Base-by-base conservation (phyloP, 345 rosid genomes). In the Pelargonium nanum region DNA sequence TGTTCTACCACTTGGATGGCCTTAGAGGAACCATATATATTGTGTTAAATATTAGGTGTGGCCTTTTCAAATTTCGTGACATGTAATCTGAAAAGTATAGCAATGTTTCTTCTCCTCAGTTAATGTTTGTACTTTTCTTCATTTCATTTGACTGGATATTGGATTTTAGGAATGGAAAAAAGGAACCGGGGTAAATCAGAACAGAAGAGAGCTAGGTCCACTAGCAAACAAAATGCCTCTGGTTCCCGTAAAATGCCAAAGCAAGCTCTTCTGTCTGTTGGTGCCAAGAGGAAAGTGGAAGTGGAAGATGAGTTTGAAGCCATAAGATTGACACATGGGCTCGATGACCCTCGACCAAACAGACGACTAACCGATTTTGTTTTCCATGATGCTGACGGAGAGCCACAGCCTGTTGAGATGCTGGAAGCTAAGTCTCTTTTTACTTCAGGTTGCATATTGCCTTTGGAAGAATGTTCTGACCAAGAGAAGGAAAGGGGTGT, bases 191-290 rank as follows among this genome's bases (percentile, higher is more conserved):
- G 23, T 32, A 60, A 60, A 60, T 25, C 53, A 24, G 64, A 19
- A 19, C 54, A 70, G 71, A 77, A 82, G 72, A 65, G 78, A 65
- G 40, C 15, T 22, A 26, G 64, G 34, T 55, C 77, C 4, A 74
- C 71, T 54, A 65, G 24, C 58, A 55, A 30, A 4, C 77, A 77
- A 22, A 50, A 64, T 12, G 54, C 58, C 1, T 66, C 70, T 17
- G 58, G 59, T 22, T 24, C 78, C 10, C 53, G 45, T 21, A 83
- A 72, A 76, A 78, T 83, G 63, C 92, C 91, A 0, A 86, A 24
- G 84, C 75, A 96, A 22, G 86, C 88, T 60, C 96, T 91, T 4
- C 91, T 94, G 4, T 81, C 88, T 64, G 15, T 86, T 17, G 89
- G 84, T 68, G n/a, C 66, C 7, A 88, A 81, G 76, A 70, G 54